Base-by-base conservation (phyloP, 192 early-diverging fungal species). In the Backusella luteola region DNA sequence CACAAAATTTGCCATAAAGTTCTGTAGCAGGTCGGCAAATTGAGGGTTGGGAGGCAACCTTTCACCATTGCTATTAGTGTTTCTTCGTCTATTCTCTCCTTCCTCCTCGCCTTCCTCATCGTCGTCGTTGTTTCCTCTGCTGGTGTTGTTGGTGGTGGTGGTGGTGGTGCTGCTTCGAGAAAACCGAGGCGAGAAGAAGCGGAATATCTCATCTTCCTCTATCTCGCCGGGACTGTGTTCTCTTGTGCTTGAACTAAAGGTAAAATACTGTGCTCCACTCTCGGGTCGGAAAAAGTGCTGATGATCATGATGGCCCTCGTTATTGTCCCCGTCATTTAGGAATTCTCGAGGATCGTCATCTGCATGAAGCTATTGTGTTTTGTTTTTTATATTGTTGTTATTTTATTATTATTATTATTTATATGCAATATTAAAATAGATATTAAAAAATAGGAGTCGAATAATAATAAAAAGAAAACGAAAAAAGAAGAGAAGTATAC, bases 321-420 rank as follows among this genome's bases (percentile, higher is more conserved):
- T 46, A 36, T 53, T 36, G 29, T 69, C 67, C 23, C n/a, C 23
- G 6, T 69, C 52, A 29, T 68, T 41, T 9, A 76, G 67, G 32
- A 76, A 69, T 15, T 44, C 66, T 70, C 75, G 75, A 42, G 74
- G 74, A 39, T 75, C 74, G 32, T 75, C 74, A 42, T 63, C 63
- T 6, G 70, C 26, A 5, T 71, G 70, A 49, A 71, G 70, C 70
- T 71, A 19, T 34, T 29, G 15, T 34, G 0, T 35, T 34, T 35
- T 34, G 32, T 39, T 15, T 23, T 29, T 63, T 63, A 63, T 17
- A 29, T 67, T 34, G 15, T 42, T 23, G 9, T 59, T 23, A 11
- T 59, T 59, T 26, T 67, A 15, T 70, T 39, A 4, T 14, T 70
- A 12, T 32, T 29, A 63, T 63, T 63, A 15, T 29, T 29, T 35